These are phyloP conservation scores for Ceratocystis cacaofunesta DNA, from an alignment of 2,329 filamentous ascomycete genomes.

Conservation along the genomic window DNA sequence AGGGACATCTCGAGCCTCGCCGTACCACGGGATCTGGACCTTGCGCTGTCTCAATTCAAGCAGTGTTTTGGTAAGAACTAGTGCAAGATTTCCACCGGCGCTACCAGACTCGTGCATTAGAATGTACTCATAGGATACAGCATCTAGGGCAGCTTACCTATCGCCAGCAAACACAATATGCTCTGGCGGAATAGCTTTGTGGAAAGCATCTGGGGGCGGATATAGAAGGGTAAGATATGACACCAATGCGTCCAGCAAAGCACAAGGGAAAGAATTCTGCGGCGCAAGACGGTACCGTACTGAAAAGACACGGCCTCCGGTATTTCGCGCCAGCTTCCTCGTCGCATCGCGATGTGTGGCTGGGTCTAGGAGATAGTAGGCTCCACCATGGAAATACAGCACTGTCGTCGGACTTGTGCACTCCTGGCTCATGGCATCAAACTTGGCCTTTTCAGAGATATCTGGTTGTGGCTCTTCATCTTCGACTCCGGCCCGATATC, in stretches of 20 bases:
- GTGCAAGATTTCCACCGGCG: slow-evolving; percentile 56
- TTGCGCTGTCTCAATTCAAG: slow-evolving; percentile 42
- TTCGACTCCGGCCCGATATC: slow-evolving; percentile 43
- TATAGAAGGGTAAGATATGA: slow-evolving; percentile 61
- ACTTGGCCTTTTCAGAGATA: slow-evolving; percentile 50
- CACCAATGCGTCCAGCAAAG: slow-evolving; percentile 55
- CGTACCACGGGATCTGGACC: slow-evolving; percentile 44
- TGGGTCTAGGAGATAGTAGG: slow-evolving; percentile 59
- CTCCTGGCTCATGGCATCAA: slow-evolving; percentile 51
- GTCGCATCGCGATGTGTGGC: slow-evolving; percentile 45
- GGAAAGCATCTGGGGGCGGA: slow-evolving; percentile 51
- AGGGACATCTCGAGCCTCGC: slow-evolving; percentile 40
- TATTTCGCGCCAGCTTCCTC: slow-evolving; percentile 49
- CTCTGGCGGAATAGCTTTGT: slow-evolving; percentile 47
- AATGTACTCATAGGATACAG: background rate
- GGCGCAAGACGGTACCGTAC: slow-evolving; percentile 64
- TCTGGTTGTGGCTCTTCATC: slow-evolving; percentile 36
- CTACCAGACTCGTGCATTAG: slow-evolving; percentile 25
- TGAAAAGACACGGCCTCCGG: slow-evolving; percentile 52
- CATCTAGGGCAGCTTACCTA: slow-evolving; percentile 27
- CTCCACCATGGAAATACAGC: slow-evolving; percentile 64
- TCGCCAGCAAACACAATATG: slow-evolving; percentile 62
- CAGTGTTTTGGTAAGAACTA: slow-evolving; percentile 53
- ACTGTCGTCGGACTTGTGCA: slow-evolving; percentile 47
- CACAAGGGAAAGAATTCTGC: slow-evolving; percentile 58